phyloP scores from a whole-genome alignment of 257 asterid genomes.

The Scutellaria galericulata region DNA sequence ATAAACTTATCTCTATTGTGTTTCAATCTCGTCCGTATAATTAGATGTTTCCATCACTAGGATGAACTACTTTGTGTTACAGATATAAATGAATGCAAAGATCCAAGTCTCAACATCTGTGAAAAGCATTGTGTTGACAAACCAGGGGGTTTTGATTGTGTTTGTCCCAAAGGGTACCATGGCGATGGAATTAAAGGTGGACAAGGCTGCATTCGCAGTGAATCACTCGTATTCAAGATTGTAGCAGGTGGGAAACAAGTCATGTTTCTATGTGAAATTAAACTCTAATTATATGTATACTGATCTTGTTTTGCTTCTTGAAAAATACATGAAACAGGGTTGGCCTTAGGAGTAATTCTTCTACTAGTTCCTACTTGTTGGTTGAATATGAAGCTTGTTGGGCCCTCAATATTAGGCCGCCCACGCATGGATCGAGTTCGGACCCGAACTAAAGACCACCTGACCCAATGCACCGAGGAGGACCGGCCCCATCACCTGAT shows the following conservation, averaged over 20 bases:
- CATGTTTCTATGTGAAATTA: not conserved
- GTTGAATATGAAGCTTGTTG: constrained; percentile 31
- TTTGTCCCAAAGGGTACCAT: constrained; percentile 40
- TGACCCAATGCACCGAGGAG: too few relatives aligned
- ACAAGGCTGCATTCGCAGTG: constrained; percentile 24
- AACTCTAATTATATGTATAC: not conserved
- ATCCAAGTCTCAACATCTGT: constrained; percentile 35
- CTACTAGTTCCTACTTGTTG: constrained; percentile 26
- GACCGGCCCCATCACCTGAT: too few relatives aligned
- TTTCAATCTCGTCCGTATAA: not conserved
- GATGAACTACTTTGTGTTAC: not conserved
- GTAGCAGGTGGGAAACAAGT: constrained; percentile 24
- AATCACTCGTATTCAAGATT: constrained; percentile 31
- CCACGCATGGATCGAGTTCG: too few relatives aligned
- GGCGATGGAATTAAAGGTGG: constrained; percentile 33
- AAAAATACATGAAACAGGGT: constrained; percentile 26
- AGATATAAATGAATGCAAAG: constrained; percentile 56
- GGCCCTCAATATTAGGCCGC: too few relatives aligned
- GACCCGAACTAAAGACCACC: too few relatives aligned
- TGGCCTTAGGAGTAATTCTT: constrained; percentile 34
- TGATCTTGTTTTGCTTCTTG: not conserved
- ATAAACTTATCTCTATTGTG: not conserved
- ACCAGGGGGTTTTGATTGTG: constrained; percentile 34
- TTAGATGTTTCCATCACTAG: too few relatives aligned
- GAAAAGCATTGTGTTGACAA: constrained; percentile 28